Evolutionary conservation across 176 grass and related monocot genomes (phyloP).

Genomic region (Hsuehochloa calcarea): DNA sequence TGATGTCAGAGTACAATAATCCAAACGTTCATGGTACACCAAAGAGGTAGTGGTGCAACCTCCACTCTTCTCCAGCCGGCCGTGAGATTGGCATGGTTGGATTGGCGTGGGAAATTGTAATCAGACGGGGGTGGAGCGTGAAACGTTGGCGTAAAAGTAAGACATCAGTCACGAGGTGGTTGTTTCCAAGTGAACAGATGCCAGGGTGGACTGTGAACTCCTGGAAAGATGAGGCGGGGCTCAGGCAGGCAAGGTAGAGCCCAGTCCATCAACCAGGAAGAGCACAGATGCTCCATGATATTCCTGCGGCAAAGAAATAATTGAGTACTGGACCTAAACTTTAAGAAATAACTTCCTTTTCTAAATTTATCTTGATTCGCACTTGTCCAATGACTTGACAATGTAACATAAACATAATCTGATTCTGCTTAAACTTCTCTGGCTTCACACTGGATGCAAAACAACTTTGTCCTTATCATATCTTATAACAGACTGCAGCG

Average conservation of each 20-base stretch:
- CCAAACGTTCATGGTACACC: conserved; percentile 68
- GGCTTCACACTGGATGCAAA: conserved; percentile 1
- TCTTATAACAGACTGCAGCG: background rate
- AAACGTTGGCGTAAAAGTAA: conserved; percentile 76
- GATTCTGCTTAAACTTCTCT: conserved; percentile 35
- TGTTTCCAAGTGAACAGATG: conserved; percentile 80
- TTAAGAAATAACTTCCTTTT: conserved; percentile 63
- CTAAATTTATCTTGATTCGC: conserved; percentile 54
- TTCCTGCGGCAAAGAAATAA: conserved; percentile 99
- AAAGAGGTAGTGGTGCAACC: conserved; percentile 69
- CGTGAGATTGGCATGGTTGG: conserved; percentile 67
- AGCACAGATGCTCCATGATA: conserved; percentile 63
- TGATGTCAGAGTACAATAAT: conserved; percentile 70
- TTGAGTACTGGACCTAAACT: conserved; percentile 79
- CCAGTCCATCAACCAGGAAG: conserved; percentile 89
- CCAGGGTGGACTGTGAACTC: conserved; percentile 62
- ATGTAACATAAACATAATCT: conserved; percentile 37
- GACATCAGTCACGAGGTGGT: conserved; percentile 68
- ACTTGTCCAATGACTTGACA: conserved; percentile 50
- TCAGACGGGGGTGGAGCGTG: conserved; percentile 48
- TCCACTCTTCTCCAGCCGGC: conserved; percentile 90
- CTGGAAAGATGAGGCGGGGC: conserved; percentile 76
- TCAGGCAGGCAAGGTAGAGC: conserved; percentile 79
- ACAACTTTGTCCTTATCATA: conserved; percentile 23
- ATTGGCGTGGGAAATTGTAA: conserved; percentile 64